These are phyloP conservation scores for Pezicula rhizophila DNA, from an alignment of 2,329 filamentous ascomycete genomes.

Conservation along the genomic window DNA sequence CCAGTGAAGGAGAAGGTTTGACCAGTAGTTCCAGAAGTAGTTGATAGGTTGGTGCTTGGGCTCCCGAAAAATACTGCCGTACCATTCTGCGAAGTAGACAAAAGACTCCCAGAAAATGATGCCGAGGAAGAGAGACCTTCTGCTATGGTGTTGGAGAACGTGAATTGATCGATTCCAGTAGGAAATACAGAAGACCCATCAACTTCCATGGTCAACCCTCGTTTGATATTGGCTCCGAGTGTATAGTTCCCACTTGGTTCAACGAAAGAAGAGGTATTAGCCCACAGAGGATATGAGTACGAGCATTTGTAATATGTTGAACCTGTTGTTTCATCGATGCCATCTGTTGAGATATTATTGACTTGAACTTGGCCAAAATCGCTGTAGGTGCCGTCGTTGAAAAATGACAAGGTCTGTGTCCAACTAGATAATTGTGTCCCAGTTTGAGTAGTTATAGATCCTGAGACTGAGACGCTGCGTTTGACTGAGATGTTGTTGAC, in stretches of 20 bases:
- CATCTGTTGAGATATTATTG: slow-evolving; percentile 44
- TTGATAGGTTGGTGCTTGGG: slow-evolving; percentile 39
- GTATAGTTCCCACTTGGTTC: slow-evolving; percentile 39
- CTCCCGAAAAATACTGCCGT: slow-evolving; percentile 47
- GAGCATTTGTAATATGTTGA: slow-evolving; percentile 24
- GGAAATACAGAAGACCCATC: slow-evolving; percentile 47
- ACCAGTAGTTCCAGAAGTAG: slow-evolving; percentile 47
- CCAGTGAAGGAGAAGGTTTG: slow-evolving; percentile 49
- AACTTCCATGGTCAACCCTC: slow-evolving; percentile 41
- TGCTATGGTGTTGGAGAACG: slow-evolving; percentile 20
- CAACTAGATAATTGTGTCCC: slow-evolving; percentile 41
- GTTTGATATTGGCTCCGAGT: slow-evolving; percentile 42
- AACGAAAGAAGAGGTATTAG: slow-evolving; percentile 43
- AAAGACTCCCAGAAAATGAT: slow-evolving; percentile 30
- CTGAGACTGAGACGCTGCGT: slow-evolving; percentile 48
- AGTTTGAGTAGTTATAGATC: slow-evolving; percentile 43
- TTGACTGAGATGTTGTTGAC: slow-evolving; percentile 50
- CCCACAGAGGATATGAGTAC: slow-evolving; percentile 57
- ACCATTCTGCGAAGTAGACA: slow-evolving; percentile 51
- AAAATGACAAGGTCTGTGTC: slow-evolving; percentile 52
- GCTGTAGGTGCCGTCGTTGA: slow-evolving; percentile 47
- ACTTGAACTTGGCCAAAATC: slow-evolving; percentile 49
- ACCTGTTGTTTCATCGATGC: slow-evolving; percentile 34
- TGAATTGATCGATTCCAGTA: slow-evolving; percentile 53
- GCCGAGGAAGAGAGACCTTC: slow-evolving; percentile 11